Base-by-base conservation (phyloP, 768 basidiomycete species). In the Collybia mongolica region DNA sequence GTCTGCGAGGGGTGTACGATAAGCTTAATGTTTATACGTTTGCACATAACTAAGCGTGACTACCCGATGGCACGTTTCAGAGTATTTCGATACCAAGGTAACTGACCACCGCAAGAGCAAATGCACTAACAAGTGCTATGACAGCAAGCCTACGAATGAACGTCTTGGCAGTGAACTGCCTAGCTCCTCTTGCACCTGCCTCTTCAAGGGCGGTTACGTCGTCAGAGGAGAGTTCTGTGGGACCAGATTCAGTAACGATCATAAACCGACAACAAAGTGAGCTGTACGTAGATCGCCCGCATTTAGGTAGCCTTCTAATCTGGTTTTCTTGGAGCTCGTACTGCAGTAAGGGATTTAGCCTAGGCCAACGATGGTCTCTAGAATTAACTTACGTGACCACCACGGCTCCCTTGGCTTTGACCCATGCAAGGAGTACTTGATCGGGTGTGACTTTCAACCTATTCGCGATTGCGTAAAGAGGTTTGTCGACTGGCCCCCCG, bases 371-470 rank as follows among this genome's bases (percentile, higher is more conserved):
- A 29, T 18, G 23, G 12, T 14, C 12, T 26, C 18, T 35, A 45
- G 18, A 24, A 12, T 15, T 15, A 11, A 48, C 62, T 46, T 60
- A 87, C 81, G 84, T 88, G 54, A 88, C 75, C 20, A 77, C 75
- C 4, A 87, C 79, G 0, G 78, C 79, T 8, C 81, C 84, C 61
- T 90, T 89, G 5, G 79, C 72, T 59, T 82, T 86, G 4, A 79
- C 76, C 88, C 88, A 88, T 0, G 86, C 84, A 6, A 89, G 71
- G 4, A 90, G 69, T 7, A 88, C 77, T 61, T 90, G 88, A 50
- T 88, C 87, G 1, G 77, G 68, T 2, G 77, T 76, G 15, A 74
- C 80, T 6, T 72, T 68, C 19, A 81, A 72, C 5, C 76, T 69
- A 7, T 69, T 60, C 0, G 84, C 80, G 29, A 88, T 83, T 14